Percentiles rank a stretch among this genome's conserved stretches.
These are phyloP conservation scores for Nakazawaea pomicola DNA, from an alignment of 805 yeast genomes.

Conservation along the genomic window DNA sequence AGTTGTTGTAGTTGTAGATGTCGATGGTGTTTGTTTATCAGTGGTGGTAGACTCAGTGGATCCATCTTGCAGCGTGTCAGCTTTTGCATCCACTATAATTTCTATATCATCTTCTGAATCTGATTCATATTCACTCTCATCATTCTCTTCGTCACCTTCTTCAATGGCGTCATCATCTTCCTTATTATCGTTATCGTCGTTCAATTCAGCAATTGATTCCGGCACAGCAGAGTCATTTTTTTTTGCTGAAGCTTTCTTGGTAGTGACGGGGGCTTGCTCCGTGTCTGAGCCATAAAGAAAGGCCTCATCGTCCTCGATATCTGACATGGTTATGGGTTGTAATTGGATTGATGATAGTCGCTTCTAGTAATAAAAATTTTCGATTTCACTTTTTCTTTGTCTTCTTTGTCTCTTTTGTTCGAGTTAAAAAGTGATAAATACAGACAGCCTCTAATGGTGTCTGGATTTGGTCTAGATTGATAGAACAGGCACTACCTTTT, in stretches of 20 bases:
- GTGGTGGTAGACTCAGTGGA: slow-evolving; percentile 17
- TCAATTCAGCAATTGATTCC: slow-evolving; percentile 16
- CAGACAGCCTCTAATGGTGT: too few relatives aligned
- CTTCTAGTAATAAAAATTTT: background rate
- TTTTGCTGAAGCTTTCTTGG: slow-evolving; percentile 2
- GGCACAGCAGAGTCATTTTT: background rate
- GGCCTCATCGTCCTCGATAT: slow-evolving; percentile 53
- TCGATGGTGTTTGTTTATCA: slow-evolving; percentile 12
- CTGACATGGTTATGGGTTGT: slow-evolving; percentile 6
- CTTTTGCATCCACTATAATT: slow-evolving; percentile 58
- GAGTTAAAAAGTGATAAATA: background rate
- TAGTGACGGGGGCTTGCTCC: slow-evolving; percentile 26
- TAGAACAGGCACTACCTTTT: background rate
- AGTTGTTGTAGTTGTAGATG: slow-evolving; percentile 13
- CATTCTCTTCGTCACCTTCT: slow-evolving; percentile 39
- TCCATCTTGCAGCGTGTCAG: slow-evolving; percentile 27
- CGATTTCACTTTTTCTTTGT: background rate
- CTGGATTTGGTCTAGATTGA: too few relatives aligned
- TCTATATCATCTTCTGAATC: slow-evolving; percentile 73
- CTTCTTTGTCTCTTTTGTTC: background rate
- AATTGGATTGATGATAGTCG: background rate
- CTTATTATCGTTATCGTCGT: slow-evolving; percentile 14
- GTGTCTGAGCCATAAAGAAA: slow-evolving; percentile 55
- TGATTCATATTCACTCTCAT: slow-evolving; percentile 43
- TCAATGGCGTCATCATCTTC: slow-evolving; percentile 21